Evolutionary conservation across 1,284 basidiomycete genomes (phyloP).

Genomic region (Hemileia vastatrix): DNA sequence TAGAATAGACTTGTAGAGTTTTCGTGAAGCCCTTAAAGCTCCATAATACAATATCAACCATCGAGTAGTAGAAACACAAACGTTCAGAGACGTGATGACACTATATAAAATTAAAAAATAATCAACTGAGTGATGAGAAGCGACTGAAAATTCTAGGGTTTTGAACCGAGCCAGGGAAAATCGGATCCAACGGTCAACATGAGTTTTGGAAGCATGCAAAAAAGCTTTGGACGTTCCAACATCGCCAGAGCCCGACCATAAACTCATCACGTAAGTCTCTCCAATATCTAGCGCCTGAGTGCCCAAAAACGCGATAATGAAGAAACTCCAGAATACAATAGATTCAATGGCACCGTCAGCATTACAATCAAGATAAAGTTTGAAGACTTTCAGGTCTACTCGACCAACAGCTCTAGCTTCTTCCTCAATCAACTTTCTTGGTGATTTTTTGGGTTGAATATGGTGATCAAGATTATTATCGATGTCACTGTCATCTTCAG

Average conservation of each 20-base stretch:
- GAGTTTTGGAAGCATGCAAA: too few relatives aligned
- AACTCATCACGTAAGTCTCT: constrained; percentile 64
- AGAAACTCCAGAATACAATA: constrained; percentile 65
- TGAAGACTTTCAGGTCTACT: constrained; percentile 69
- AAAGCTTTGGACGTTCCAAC: constrained; percentile 3
- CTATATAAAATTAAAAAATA: constrained; percentile 39
- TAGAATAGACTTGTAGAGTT: constrained; percentile 24
- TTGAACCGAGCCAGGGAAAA: constrained; percentile 39
- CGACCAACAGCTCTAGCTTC: constrained; percentile 76
- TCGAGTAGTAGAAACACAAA: constrained; percentile 9
- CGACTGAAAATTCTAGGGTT: constrained; percentile 51
- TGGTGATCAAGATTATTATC: background rate
- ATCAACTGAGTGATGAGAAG: constrained; percentile 61
- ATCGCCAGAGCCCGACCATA: background rate
- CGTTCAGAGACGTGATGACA: constrained; percentile 2
- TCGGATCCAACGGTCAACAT: too few relatives aligned
- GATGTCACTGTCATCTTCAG: constrained; percentile 19
- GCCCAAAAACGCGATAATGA: constrained; percentile 54
- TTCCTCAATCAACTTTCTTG: constrained; percentile 79
- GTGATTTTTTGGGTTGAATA: constrained; percentile 50
- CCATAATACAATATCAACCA: constrained; percentile 34
- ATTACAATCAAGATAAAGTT: constrained; percentile 55
- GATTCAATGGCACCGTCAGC: constrained; percentile 42
- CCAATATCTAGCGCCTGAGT: constrained; percentile 64
- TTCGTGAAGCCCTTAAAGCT: constrained; percentile 27